A percentile compares a stretch with the other conserved stretches of the same genome.
Evolutionary conservation across 192 early-diverging fungal genomes (phyloP).

Genomic region (Coemansia sp.): DNA sequence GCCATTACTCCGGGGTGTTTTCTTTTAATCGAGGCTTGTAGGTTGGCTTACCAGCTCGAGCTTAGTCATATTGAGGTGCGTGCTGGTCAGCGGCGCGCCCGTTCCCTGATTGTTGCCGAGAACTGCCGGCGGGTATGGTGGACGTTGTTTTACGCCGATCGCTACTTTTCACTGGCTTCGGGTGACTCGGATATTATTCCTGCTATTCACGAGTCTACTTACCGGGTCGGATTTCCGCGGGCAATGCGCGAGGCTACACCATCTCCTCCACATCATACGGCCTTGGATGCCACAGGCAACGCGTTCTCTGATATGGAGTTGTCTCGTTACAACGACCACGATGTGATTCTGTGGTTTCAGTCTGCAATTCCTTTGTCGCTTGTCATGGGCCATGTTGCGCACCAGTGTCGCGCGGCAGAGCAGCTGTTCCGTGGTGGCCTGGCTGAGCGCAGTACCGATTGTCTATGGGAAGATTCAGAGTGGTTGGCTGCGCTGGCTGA

Average conservation of each 20-base stretch:
- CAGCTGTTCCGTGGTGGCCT: conserved; percentile 49
- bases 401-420: conserved; percentile 50
- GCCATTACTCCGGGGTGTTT: background rate
- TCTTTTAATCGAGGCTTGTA: conserved; percentile 5
- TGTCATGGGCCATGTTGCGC: conserved; percentile 49
- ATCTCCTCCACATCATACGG: conserved; percentile 19
- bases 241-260: conserved; percentile 54
- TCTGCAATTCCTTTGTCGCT: conserved; percentile 53
- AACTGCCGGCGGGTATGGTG: conserved; percentile 57
- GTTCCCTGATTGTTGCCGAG: conserved; percentile 55
- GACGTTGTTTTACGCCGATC: conserved; percentile 53
- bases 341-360: conserved; percentile 56
- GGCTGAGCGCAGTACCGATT: conserved; percentile 39
- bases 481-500: conserved; percentile 46
- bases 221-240: conserved; percentile 51
- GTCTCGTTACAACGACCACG: conserved; percentile 54
- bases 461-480: conserved; percentile 45
- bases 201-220: conserved; percentile 49
- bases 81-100: conserved; percentile 49
- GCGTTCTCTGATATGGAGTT: conserved; percentile 27
- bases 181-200: conserved; percentile 47
- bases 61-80: conserved; percentile 52
- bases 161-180: conserved; percentile 51
- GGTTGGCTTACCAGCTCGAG: conserved; percentile 52
- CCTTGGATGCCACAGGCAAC: background rate